These are phyloP conservation scores for Apiospora phragmitis DNA, from an alignment of 2,329 filamentous ascomycete species.

Conservation along the genomic window DNA sequence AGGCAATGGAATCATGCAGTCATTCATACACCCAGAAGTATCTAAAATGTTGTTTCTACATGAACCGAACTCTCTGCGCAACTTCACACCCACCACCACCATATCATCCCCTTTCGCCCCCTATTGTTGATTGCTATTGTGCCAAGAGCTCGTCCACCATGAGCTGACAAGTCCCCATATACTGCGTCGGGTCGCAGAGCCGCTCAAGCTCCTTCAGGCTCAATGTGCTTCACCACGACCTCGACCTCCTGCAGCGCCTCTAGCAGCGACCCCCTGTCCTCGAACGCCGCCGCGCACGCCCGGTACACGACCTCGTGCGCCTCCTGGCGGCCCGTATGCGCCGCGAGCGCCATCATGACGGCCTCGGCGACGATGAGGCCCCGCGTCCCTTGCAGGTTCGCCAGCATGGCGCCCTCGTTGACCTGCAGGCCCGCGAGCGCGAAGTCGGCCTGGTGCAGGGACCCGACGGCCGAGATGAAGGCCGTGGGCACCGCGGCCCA, in stretches of 20 bases:
- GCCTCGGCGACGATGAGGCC: slow-evolving; percentile 59
- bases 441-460: slow-evolving; percentile 54
- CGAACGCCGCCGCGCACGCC: slow-evolving; percentile 51
- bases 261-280: slow-evolving; percentile 41
- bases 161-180: slow-evolving; percentile 31
- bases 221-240: slow-evolving; percentile 43
- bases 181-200: slow-evolving; percentile 40
- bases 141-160: slow-evolving; percentile 28
- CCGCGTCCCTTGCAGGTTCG: slow-evolving; percentile 50
- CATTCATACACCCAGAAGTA: too few species aligned
- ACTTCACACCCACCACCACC: too few species aligned
- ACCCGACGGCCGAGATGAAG: slow-evolving; percentile 53
- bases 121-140: background rate
- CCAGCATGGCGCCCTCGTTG: slow-evolving; percentile 47
- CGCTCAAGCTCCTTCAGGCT: slow-evolving; percentile 15
- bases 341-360: slow-evolving; percentile 62
- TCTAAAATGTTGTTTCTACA: too few species aligned
- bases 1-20: too few species aligned
- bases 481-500: slow-evolving; percentile 56
- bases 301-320: slow-evolving; percentile 59
- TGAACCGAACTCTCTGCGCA: too few species aligned
- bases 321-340: slow-evolving; percentile 49
- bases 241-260: slow-evolving; percentile 41
- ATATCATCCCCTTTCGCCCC: background rate
- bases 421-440: slow-evolving; percentile 52